A percentile compares a stretch with the other conserved stretches of the same genome.
These are phyloP conservation scores for Vicia sativa DNA, from an alignment of 306 rosid genomes.

Conservation along the genomic window DNA sequence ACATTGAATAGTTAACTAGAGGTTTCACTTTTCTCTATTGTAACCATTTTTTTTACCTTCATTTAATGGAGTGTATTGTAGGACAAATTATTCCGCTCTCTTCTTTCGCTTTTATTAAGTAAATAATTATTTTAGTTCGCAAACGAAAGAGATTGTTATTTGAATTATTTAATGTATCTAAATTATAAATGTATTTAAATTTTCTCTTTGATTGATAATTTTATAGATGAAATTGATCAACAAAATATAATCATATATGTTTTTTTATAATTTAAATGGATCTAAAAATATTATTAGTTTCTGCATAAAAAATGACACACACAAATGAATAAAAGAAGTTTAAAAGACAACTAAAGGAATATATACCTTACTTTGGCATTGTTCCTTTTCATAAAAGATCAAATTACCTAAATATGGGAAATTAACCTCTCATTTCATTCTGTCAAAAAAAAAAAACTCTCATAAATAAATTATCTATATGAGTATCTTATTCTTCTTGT, in stretches of 20 bases:
- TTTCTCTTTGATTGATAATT: no score
- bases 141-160: no score
- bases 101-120: background rate
- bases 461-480: slow-evolving; percentile 2
- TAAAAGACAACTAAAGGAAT: slow-evolving; percentile 35
- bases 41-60: slow-evolving; percentile 39
- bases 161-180: no score
- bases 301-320: no score
- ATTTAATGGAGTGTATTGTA: slow-evolving; percentile 48
- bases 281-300: no score
- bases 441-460: no score
- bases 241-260: no score
- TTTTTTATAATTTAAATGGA: no score
- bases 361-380: slow-evolving; percentile 48
- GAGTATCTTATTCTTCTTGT: slow-evolving; percentile 9
- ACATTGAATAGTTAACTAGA: slow-evolving; percentile 25
- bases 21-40: background rate
- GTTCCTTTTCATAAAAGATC: slow-evolving; percentile 55
- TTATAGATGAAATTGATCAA: no score
- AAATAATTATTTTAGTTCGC: no score
- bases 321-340: background rate
- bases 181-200: no score
- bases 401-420: slow-evolving; percentile 47
- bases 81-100: background rate
- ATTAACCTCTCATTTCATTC: slow-evolving; percentile 31